Evolutionary conservation across 1,284 basidiomycete species (phyloP).

Genomic region (Tilletiopsis washingtonensis): DNA sequence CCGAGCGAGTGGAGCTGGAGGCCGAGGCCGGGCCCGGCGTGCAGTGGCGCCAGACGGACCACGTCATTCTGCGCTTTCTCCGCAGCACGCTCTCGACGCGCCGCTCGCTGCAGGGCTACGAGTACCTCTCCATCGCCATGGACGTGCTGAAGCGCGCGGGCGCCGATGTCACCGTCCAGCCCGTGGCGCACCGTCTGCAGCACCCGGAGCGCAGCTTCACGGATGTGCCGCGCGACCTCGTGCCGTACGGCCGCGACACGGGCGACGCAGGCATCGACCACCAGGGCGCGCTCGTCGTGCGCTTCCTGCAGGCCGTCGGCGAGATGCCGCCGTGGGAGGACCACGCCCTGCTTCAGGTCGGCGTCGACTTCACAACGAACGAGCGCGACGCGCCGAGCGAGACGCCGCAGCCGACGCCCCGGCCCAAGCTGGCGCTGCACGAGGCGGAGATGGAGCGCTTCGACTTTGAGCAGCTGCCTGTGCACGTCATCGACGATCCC

Average conservation of each 20-base stretch:
- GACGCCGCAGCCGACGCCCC: not conserved
- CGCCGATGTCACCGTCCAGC: not conserved
- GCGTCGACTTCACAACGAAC: too few species aligned
- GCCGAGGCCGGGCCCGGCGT: not conserved
- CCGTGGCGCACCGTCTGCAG: not conserved
- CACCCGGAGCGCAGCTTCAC: too few species aligned
- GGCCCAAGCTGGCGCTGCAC: not conserved
- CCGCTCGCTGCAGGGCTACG: not conserved
- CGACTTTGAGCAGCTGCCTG: conserved; percentile 52
- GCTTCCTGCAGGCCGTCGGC: not conserved
- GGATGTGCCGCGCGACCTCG: not conserved
- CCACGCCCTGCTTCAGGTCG: too few species aligned
- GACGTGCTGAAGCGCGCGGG: not conserved
- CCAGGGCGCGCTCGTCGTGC: not conserved
- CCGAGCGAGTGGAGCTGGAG: not conserved
- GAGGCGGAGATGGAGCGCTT: not conserved
- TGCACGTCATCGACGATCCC: conserved; percentile 82
- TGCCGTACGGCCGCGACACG: not conserved
- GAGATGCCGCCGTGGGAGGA: not conserved
- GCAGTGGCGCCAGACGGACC: not conserved
- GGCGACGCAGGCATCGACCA: not conserved
- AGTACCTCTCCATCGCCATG: not conserved
- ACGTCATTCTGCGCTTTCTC: not conserved
- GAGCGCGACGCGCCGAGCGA: not conserved
- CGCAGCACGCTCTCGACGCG: not conserved